These are phyloP conservation scores for Boletus patriciae DNA, from an alignment of 768 basidiomycete genomes.

Conservation along the genomic window DNA sequence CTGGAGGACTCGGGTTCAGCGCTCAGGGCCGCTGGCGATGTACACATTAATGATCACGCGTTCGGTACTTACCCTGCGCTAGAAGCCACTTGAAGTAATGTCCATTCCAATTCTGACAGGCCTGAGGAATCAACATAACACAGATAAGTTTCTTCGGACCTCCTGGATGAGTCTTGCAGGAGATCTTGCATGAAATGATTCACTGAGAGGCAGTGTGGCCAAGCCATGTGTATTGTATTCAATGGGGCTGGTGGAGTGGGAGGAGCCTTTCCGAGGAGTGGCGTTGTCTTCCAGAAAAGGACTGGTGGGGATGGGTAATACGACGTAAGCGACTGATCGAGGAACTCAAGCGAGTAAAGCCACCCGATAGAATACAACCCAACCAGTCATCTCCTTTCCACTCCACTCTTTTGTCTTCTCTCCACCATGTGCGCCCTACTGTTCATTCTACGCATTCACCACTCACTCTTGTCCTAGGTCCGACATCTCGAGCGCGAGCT, in stretches of 20 bases:
- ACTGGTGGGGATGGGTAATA: not conserved
- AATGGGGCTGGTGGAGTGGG: not conserved
- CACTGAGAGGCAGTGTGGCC: no score
- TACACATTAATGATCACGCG: not conserved
- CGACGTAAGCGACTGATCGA: constrained; percentile 15
- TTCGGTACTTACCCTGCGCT: constrained; percentile 5
- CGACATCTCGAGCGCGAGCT: constrained; percentile 40
- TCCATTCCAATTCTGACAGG: constrained; percentile 10
- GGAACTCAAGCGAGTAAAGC: constrained; percentile 1
- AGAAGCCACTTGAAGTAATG: constrained; percentile 3
- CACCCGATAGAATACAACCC: not conserved
- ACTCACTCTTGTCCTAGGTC: constrained; percentile 35
- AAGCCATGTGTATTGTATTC: not conserved
- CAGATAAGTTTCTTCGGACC: not conserved
- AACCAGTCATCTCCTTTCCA: constrained; percentile 10
- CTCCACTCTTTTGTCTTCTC: constrained; percentile 14
- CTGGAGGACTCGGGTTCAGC: not conserved
- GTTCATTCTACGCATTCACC: not conserved
- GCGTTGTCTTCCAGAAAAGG: constrained; percentile 10
- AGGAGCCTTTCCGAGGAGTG: no score
- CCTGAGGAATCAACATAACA: not conserved
- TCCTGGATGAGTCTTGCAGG: not conserved
- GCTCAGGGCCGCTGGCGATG: not conserved
- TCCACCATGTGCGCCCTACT: constrained; percentile 22
- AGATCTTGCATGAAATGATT: not conserved